Base-by-base conservation (phyloP, 306 rosid genomes). In the Glycyrrhiza uralensis region DNA sequence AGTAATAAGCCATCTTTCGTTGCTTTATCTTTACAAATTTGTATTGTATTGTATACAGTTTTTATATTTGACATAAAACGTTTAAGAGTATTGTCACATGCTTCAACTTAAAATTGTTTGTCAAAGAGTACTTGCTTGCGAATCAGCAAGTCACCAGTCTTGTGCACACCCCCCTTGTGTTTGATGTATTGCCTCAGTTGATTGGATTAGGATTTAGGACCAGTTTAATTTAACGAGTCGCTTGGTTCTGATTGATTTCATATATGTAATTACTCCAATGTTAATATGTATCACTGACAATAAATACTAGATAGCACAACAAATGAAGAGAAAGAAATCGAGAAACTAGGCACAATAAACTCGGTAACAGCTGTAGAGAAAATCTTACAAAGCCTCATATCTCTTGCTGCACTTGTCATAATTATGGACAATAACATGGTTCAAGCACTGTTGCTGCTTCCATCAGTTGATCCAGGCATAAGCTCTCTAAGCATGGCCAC, bases 401-500 rank as follows among this genome's bases (percentile, higher is more conserved):
- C 17, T 82, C 23, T 82, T 85, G 83, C 67, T 85, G 80, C 71
- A 76, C 69, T 62, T 82, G 76, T 77, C 63, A 85, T 79, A 38
- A 64, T 30, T 79, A 81, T 72, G 22, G 65, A 78, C 77, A 74
- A 58, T 39, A 50, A 59, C 15, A 64, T 46, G 26, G n/a, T 41
- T 66, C 46, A 41, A 74, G 88, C 76, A 81, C 90, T 93, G 81
- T 85, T 93, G 90, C 92, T 87, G 80, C 89, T 92, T 79, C 92
- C 96, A 14, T 78, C 85, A 15, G 81, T 82, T 72, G 93, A 88
- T 78, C 85, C 95, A 33, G 93, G 87, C 80, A 86, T 84, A 47
- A 93, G 82, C 80, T 90, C 98, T 67, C 97, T 82, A 54, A 93
- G 84, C 93, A 87, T 74, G 23, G 96, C 85, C 50, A 90, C 98